Base-by-base conservation (phyloP, 2,329 filamentous ascomycete species). In the Beauveria pseudobassiana region DNA sequence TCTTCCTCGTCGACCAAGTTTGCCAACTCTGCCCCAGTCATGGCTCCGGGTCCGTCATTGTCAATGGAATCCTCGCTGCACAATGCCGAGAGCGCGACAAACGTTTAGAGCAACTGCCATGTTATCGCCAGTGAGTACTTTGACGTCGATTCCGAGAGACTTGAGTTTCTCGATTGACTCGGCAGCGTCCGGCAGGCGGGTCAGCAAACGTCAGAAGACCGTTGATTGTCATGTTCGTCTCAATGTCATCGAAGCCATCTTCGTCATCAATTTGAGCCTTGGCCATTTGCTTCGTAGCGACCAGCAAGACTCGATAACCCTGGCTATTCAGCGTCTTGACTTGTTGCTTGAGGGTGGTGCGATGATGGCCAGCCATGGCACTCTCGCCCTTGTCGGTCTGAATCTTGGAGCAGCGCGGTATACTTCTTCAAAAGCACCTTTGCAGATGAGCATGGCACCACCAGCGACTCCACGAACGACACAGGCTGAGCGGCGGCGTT, bases 401-500 rank as follows among this genome's bases (percentile, higher is more conserved):
- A 3, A 69, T 63, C 3, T 54, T 50, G 9, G 60, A 60, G 64
- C 69, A 70, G 7, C 69, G 62, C 10, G 61, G 5, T 69, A 63
- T 1, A 72, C 66, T 30, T 72, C 70, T 38, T 71, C 69, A 9
- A 71, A 70, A 3, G 67, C 69, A 30, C 70, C 69, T 46, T 70
- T 71, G 63, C 68, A 69, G 14, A 71, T 69, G 24, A 71, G 64
- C 60, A 72, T 66, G 26, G 69, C 65, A 9, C 65, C 61, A 18
- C 66, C 63, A 1, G 67, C 69, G 6, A 60, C 55, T 3, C 67
- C 69, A 18, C 64, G 63, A 48, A 70, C 64, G 16, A 69, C 58
- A 53, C 65, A 66, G 16, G 65, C 63, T 5, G 68, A 67, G 8
- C 68, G 63, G 24, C 67, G 69, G 10, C 68, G 66, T 34, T 69